phyloP scores from a whole-genome alignment of 441 rosid genomes.

The Monsonia emarginata region DNA sequence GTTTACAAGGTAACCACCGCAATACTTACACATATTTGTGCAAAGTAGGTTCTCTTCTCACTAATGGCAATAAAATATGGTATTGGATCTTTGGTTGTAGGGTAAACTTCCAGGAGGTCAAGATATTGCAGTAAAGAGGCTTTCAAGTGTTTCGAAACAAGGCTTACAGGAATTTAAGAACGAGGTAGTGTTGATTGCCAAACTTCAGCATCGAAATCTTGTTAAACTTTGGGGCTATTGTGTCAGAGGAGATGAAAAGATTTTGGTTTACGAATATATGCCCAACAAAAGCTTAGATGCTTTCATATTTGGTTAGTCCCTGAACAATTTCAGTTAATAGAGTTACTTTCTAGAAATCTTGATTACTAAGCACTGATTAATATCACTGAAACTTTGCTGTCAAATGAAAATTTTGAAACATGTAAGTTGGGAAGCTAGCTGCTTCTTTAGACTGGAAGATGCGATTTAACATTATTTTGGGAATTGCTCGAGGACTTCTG shows the following conservation, averaged over 20 bases:
- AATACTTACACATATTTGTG: not conserved
- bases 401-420: not conserved
- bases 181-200: slow-evolving; percentile 55
- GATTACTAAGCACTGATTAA: no score
- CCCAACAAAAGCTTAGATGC: slow-evolving; percentile 51
- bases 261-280: slow-evolving; percentile 43
- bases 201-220: slow-evolving; percentile 56
- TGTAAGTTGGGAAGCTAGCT: slow-evolving; percentile 31
- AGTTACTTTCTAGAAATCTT: not conserved
- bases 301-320: slow-evolving; percentile 41
- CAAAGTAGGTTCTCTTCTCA: not conserved
- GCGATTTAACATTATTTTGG: slow-evolving; percentile 41
- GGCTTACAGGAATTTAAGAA: slow-evolving; percentile 55
- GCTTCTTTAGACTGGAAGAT: slow-evolving; percentile 32
- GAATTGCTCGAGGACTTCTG: slow-evolving; percentile 49
- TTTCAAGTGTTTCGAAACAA: slow-evolving; percentile 41
- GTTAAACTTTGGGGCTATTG: slow-evolving; percentile 54
- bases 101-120: slow-evolving; percentile 46
- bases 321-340: not conserved
- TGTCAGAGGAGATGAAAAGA: slow-evolving; percentile 37
- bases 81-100: slow-evolving; percentile 19
- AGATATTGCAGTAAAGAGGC: slow-evolving; percentile 51
- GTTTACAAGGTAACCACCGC: slow-evolving; percentile 40
- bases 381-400: not conserved
- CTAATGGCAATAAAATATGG: not conserved